Percentiles rank a stretch among this genome's conserved stretches.
phyloP scores from a whole-genome alignment of 352 stramenopile species.

The Pythium insidiosum region DNA sequence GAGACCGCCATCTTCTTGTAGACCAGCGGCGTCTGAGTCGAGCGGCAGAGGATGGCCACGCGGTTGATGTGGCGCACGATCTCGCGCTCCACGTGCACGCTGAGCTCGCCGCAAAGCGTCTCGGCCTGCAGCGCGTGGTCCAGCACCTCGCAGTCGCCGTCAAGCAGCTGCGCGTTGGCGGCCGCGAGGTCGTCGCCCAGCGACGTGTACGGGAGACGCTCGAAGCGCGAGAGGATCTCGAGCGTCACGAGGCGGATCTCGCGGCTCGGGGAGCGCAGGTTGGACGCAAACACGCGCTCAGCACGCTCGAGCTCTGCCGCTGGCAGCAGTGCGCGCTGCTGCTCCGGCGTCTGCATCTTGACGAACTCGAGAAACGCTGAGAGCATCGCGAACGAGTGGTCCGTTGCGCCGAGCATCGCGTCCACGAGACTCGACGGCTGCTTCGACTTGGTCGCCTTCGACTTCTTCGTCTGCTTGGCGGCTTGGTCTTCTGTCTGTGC shows the following conservation, averaged over 20 bases:
- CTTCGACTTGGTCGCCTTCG: constrained; percentile 7
- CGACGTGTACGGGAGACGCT: constrained; percentile 32
- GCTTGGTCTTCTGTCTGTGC: constrained; percentile 16
- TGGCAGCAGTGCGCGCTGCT: constrained; percentile 38
- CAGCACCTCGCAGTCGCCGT: constrained; percentile 55
- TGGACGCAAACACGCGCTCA: constrained; percentile 31
- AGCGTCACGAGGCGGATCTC: constrained; percentile 59
- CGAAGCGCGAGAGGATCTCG: constrained; percentile 49
- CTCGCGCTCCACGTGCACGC: constrained; percentile 77
- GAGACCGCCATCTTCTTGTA: constrained; percentile 77
- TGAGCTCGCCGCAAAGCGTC: constrained; percentile 34
- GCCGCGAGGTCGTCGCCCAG: constrained; percentile 27
- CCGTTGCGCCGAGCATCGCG: constrained; percentile 27
- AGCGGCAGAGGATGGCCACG: constrained; percentile 69
- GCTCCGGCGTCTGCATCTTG: constrained; percentile 42
- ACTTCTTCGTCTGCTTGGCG: constrained; percentile 10
- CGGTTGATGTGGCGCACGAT: constrained; percentile 72
- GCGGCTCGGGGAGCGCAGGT: constrained; percentile 62
- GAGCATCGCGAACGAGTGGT: constrained; percentile 47
- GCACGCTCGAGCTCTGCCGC: constrained; percentile 22
- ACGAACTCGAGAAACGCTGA: constrained; percentile 50
- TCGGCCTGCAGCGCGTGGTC: constrained; percentile 67
- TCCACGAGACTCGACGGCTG: too few relatives aligned
- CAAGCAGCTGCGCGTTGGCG: constrained; percentile 22
- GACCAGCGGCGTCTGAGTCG: constrained; percentile 54